Evolutionary conservation across 2,329 filamentous ascomycete genomes (phyloP), one percentile per base, ranked within the genome.

Genomic region (Curvularia sp.): DNA sequence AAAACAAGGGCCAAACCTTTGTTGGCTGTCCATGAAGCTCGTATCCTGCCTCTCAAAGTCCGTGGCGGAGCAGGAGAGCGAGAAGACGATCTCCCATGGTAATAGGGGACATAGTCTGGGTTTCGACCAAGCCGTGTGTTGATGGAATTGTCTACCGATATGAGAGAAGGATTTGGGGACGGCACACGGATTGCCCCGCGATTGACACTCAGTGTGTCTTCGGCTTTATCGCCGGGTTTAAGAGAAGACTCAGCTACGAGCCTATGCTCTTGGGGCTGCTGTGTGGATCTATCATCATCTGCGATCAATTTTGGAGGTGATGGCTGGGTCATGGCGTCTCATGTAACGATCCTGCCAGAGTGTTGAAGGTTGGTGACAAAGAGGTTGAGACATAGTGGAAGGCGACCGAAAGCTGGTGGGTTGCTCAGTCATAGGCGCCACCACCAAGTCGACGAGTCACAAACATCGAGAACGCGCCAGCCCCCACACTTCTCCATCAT

Each of bases 1-100:
- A 93, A 80, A 42, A 97, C 91, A 43, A 93, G 81, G 21, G 89
- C 80, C 19, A 93, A 83, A 1, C 91, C 90, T 65, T 89, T 88
- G 69, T 95, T 93, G 53, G 81, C 79, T 4, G 77, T 63, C 89
- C 89, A 92, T 63, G 86, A 80, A 7, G 48, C 32, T 49, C 60
- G 58, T 6, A 72, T 6, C 30, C 52, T 71, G 25, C 59, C 64
- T 43, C 61, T 73, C 27, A 67, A 50, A 6, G 65, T 68, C 19
- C 41, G 52, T 19, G 61, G 64, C 34, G 71, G 61, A 3, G 49
- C 60, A 25, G 72, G 71, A 27, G 71, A 72, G 8, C 41, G 64
- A 18, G 67, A 72, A 28, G 55, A 53, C 68, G 65, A 57, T 56
- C 68, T 68, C 27, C 53, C 59, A 60, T 52, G 38, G 47, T 53